A percentile compares a stretch with the other conserved stretches of the same genome.
Evolutionary conservation across 1,284 basidiomycete genomes (phyloP).

Genomic region (Malassezia arunalokei): DNA sequence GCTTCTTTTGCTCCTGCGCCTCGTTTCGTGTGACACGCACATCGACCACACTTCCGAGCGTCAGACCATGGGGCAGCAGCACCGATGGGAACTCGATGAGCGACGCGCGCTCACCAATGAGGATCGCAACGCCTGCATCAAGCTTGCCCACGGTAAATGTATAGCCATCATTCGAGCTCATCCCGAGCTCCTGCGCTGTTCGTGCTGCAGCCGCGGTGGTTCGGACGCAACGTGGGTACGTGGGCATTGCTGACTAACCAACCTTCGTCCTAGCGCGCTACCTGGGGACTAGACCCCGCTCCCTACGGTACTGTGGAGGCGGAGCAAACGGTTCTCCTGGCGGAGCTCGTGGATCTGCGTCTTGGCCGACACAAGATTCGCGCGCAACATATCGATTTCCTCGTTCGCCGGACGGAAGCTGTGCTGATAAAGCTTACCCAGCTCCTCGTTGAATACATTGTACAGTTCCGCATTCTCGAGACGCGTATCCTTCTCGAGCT

Average conservation of each 20-base stretch:
- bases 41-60: slow-evolving; percentile 40
- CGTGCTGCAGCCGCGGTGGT: not conserved
- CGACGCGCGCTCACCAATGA: slow-evolving; percentile 43
- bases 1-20: slow-evolving; percentile 30
- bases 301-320: slow-evolving; percentile 3
- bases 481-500: slow-evolving; percentile 36
- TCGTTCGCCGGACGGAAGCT: slow-evolving; percentile 30
- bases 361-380: slow-evolving; percentile 25
- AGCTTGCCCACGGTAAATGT: slow-evolving; percentile 46
- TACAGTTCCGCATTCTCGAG: slow-evolving; percentile 44
- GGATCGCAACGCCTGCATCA: slow-evolving; percentile 25
- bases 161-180: slow-evolving; percentile 13
- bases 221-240: not conserved
- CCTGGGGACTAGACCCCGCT: not conserved
- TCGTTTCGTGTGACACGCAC: slow-evolving; percentile 39
- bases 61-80: slow-evolving; percentile 37
- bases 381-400: slow-evolving; percentile 25
- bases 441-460: slow-evolving; percentile 43
- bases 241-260: not conserved
- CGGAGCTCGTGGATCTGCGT: slow-evolving; percentile 21
- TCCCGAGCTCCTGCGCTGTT: not conserved
- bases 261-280: not conserved
- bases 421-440: slow-evolving; percentile 37
- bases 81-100: slow-evolving; percentile 46
- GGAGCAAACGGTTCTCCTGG: slow-evolving; percentile 20